Evolutionary conservation across 306 rosid species (phyloP).

Genomic region (Ammopiptanthus mongolicus): DNA sequence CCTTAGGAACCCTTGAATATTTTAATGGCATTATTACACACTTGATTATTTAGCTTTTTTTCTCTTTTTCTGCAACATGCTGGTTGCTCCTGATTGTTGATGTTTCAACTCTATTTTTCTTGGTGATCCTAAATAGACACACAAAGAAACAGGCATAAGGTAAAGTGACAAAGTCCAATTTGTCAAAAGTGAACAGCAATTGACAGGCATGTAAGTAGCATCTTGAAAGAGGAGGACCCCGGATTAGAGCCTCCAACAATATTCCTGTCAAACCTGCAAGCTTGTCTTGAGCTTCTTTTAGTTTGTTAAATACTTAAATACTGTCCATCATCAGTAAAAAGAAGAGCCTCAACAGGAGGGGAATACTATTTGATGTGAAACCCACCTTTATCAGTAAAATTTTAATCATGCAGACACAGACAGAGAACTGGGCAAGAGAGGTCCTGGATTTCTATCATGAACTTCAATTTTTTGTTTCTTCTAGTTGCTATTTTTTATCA

Average conservation of each 20-base stretch:
- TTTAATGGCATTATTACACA: conserved; percentile 7
- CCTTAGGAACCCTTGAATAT: background rate
- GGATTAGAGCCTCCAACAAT: conserved; percentile 18
- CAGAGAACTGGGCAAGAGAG: conserved; percentile 19
- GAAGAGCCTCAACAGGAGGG: conserved; percentile 4
- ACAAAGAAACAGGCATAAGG: background rate
- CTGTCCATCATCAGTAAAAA: conserved; percentile 4
- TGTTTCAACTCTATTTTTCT: background rate
- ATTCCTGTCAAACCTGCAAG: conserved; percentile 18
- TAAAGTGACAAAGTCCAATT: background rate
- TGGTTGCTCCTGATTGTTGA: background rate
- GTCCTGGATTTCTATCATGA: conserved; percentile 18
- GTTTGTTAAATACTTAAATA: conserved; percentile 24
- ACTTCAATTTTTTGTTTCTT: background rate
- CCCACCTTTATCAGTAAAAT: conserved; percentile 29
- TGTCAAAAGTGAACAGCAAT: conserved; percentile 37
- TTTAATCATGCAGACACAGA: conserved; percentile 16
- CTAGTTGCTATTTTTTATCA: conserved; percentile 9
- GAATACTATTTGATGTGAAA: conserved; percentile 16
- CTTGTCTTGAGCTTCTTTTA: background rate
- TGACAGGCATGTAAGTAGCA: conserved; percentile 22
- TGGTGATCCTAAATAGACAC: conserved; percentile 26
- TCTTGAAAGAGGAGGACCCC: conserved; percentile 22
- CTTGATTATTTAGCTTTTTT: background rate
- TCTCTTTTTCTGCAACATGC: conserved; percentile 9